Evolutionary conservation across 1,139 yeast genomes (phyloP), one percentile per base, ranked within the genome.

Genomic region (Yamadazyma atmosphaerica): DNA sequence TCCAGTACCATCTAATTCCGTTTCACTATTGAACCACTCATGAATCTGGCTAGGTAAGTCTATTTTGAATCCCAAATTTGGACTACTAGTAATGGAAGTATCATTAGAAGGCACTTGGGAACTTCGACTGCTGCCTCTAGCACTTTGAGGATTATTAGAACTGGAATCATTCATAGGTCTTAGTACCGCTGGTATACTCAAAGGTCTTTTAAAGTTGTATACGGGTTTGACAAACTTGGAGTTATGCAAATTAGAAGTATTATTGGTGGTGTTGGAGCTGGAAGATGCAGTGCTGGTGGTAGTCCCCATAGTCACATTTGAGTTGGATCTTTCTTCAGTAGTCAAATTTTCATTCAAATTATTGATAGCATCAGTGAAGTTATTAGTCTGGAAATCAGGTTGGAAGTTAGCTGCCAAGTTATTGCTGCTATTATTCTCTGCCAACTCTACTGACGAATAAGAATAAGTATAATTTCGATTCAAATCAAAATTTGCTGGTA

Each of bases 401-500:
- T 23, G 12, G 22, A 19, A 19, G 9, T 15, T 6, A 6, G n/a
- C 22, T 6, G 21, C 21, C 13, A 28, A 17, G 15, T 28, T 17
- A 4, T 10, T 14, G 21, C 25, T 30, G 12, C 31, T 28, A 16
- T 14, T 28, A 16, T 28, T 28, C 4, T 28, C 31, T 10, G n/a
- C 31, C 21, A 28, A 28, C 16, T 38, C 47, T 24, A 36, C 42
- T 18, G 32, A 38, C 1, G 46, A 40, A 4, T 31, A 24, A 23
- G 50, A 40, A 35, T 47, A 49, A 1, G 49, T 47, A 38, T 49
- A 49, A 28, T 49, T 46, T 21, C 34, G 33, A 38, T 62, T 61
- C n/a, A 70, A 51, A 42, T 71, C 76, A 45, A 65, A 68, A 8
- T 52, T 55, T 1, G 77, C 77, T 0, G 77, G 77, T n/a, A 51